phyloP scores from a whole-genome alignment of 2,329 filamentous ascomycete genomes.

The Penicillium sp. region DNA sequence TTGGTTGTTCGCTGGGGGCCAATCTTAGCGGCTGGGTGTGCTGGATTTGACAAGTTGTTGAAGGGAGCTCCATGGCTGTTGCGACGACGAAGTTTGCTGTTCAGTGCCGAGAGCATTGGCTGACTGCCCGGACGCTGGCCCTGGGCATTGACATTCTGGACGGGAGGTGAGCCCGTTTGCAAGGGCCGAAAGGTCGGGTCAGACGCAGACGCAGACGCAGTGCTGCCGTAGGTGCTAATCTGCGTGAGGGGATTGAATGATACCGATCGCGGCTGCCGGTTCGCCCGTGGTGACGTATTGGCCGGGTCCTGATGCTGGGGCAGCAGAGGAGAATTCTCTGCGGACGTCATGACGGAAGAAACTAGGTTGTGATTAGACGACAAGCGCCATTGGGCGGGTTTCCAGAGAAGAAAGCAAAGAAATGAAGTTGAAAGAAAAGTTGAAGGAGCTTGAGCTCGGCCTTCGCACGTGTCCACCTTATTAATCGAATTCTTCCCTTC shows the following conservation, averaged over 20 bases:
- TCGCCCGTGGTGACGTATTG: slow-evolving; percentile 41
- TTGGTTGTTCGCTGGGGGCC: slow-evolving; percentile 94
- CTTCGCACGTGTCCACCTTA: slow-evolving; percentile 24
- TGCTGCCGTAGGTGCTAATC: slow-evolving; percentile 46
- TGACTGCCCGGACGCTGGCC: slow-evolving; percentile 40
- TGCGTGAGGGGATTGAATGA: slow-evolving; percentile 52
- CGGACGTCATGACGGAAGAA: slow-evolving; percentile 34
- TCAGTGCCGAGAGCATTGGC: slow-evolving; percentile 75
- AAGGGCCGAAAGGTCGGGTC: slow-evolving; percentile 45
- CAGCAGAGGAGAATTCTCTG: slow-evolving; percentile 47
- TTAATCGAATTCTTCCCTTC: slow-evolving; percentile 15
- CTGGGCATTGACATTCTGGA: slow-evolving; percentile 32
- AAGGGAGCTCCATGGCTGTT: slow-evolving; percentile 74
- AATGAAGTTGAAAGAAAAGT: slow-evolving; percentile 14
- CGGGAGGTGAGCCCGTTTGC: slow-evolving; percentile 40
- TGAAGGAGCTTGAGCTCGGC: slow-evolving; percentile 15
- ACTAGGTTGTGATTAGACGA: slow-evolving; percentile 12
- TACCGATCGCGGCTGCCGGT: slow-evolving; percentile 45
- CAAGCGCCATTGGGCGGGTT: slow-evolving; percentile 15
- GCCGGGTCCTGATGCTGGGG: slow-evolving; percentile 34
- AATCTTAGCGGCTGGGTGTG: slow-evolving; percentile 66
- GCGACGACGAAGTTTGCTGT: slow-evolving; percentile 81
- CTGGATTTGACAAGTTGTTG: slow-evolving; percentile 43
- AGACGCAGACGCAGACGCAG: slow-evolving; percentile 39
- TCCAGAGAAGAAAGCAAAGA: slow-evolving; percentile 9